Base-by-base conservation (phyloP, 2,329 filamentous ascomycete genomes). In the Hymenoscyphus albidus region DNA sequence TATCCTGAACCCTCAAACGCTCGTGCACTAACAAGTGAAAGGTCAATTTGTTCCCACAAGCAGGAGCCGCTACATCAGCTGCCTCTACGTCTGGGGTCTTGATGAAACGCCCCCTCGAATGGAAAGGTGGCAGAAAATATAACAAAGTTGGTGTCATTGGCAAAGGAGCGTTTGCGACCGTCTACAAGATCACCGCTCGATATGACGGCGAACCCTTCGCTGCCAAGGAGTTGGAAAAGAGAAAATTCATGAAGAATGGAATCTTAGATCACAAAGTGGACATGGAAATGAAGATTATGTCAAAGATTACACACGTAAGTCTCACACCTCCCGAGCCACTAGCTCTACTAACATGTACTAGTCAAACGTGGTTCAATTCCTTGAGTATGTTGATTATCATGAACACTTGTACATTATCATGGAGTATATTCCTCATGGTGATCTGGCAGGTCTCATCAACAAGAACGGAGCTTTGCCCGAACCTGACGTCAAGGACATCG, bases 281-380 rank as follows among this genome's bases (percentile, higher is more conserved):
- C 74, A 97, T 96, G 72, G 95, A 99, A 78, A 94, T 99, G 89
- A 90, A 87, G 69, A 98, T 99, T 71, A 98, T 99, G 92, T 87
- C 89, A 72, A 85, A 83, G 62, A 84, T 98, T 61, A 82, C 88
- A 62, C 95, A 99, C 80, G 90, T 93, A 80, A 83, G 89, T 77
- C 51, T 42, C 18, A 39, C 22, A 16, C 7, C 16, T 16, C 68
- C 27, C 22, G 32, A 57, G 35, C 12, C 18, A 27, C 22, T 58
- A 38, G 55, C n/a, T 63, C 58, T 66, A 67, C 66, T 76, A 66
- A 71, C 62, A 27, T 22, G 31, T 13, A 35, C 27, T 13, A 92
- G 89, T 85, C 87, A 2, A 94, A 98, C 72, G 93, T 99, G 71
- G 94, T 99, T 54, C 86, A 91, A 68, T 99, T 95, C 74, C 86